Evolutionary conservation across 257 asterid species (phyloP).

Genomic region (Euphrasia confusa): DNA sequence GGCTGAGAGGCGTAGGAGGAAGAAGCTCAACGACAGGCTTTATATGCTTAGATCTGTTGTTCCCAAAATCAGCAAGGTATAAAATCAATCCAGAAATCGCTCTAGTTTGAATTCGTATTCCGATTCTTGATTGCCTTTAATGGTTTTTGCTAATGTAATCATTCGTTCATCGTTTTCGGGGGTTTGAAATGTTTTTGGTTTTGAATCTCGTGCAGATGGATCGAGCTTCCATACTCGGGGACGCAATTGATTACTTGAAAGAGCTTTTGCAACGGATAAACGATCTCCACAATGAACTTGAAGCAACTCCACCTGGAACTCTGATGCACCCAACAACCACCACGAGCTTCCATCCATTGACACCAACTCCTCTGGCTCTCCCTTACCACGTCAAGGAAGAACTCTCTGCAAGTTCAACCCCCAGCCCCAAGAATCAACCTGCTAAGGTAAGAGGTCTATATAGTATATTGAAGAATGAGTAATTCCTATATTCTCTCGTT

Average conservation of each 20-base stretch:
- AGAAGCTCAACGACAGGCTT: conserved; percentile 72
- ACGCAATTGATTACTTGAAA: conserved; percentile 82
- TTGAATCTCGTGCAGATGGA: conserved; percentile 50
- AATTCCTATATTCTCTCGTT: not conserved
- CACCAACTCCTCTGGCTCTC: conserved; percentile 62
- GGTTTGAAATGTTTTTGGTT: not conserved
- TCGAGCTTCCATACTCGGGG: conserved; percentile 88
- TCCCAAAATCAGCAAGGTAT: conserved; percentile 75
- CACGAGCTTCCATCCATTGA: conserved; percentile 63
- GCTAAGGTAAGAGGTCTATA: conserved; percentile 48
- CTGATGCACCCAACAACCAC: conserved; percentile 40
- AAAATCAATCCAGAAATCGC: not conserved
- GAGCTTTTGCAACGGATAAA: conserved; percentile 79
- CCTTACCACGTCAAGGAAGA: conserved; percentile 71
- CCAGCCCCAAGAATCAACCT: conserved; percentile 83
- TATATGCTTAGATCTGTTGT: conserved; percentile 74
- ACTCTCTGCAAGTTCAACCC: conserved; percentile 58
- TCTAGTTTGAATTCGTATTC: not conserved
- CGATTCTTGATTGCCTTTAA: not conserved
- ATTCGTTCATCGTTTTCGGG: too few species aligned
- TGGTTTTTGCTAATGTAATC: not conserved
- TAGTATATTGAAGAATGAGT: conserved; percentile 1
- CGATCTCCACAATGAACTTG: conserved; percentile 80
- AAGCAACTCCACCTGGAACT: conserved; percentile 57
- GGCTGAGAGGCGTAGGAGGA: conserved; percentile 78